These are phyloP conservation scores for Aureobasidium pullulans DNA, from an alignment of 2,329 filamentous ascomycete genomes.

Conservation along the genomic window DNA sequence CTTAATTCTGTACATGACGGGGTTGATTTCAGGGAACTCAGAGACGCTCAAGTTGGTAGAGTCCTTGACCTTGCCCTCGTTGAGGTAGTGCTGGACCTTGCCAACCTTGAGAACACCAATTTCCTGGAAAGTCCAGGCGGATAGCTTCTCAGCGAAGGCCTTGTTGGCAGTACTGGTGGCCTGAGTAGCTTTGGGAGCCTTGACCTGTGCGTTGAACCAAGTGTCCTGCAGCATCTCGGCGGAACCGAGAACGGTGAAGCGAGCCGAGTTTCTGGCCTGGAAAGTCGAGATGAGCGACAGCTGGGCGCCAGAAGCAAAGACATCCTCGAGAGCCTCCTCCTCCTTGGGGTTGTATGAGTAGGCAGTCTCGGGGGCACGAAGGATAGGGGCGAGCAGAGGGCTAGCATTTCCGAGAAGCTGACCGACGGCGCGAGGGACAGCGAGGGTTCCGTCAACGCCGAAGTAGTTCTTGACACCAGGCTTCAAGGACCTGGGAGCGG, in stretches of 20 bases:
- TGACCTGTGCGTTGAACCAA: conserved; percentile 79
- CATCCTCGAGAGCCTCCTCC: conserved; percentile 66
- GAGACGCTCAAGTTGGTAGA: conserved; percentile 14
- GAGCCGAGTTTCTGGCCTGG: conserved; percentile 89
- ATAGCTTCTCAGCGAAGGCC: conserved; percentile 75
- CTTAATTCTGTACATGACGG: conserved; percentile 88
- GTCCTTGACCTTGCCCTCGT: conserved; percentile 43
- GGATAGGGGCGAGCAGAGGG: conserved; percentile 69
- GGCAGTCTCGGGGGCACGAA: conserved; percentile 74
- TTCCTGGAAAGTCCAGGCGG: conserved; percentile 97
- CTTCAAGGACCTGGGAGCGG: conserved; percentile 58
- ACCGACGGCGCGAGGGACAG: conserved; percentile 74
- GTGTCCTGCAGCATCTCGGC: conserved; percentile 79
- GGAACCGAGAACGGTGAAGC: conserved; percentile 77
- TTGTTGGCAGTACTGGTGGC: conserved; percentile 65
- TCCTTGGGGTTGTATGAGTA: conserved; percentile 96
- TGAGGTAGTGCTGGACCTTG: conserved; percentile 67
- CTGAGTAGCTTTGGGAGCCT: conserved; percentile 46
- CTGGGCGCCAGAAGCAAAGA: conserved; percentile 78
- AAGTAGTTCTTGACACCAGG: conserved; percentile 73
- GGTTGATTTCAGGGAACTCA: conserved; percentile 52
- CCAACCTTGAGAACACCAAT: conserved; percentile 81
- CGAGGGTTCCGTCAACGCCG: conserved; percentile 59
- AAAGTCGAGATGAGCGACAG: conserved; percentile 75
- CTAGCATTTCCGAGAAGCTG: conserved; percentile 71